These are phyloP conservation scores for Leishmania martiniquensis DNA, from an alignment of 208 protist genomes.

Conservation along the genomic window DNA sequence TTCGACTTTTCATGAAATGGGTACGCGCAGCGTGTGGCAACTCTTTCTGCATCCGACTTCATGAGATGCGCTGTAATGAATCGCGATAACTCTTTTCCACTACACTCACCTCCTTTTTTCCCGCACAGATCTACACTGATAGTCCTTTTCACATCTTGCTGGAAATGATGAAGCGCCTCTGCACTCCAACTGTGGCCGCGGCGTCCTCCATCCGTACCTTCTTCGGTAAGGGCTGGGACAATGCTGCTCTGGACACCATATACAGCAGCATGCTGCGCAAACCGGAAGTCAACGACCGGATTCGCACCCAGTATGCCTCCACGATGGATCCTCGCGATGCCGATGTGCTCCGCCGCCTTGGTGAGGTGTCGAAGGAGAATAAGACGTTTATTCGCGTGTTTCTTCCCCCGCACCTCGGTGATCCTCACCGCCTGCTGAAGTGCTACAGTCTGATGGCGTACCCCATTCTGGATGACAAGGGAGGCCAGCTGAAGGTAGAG, in stretches of 20 bases:
- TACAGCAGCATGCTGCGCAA: conserved; percentile 88
- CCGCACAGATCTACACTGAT: not conserved
- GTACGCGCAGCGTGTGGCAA: too few species aligned
- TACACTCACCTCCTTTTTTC: conserved; percentile 8
- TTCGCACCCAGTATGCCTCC: conserved; percentile 84
- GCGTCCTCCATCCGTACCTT: conserved; percentile 68
- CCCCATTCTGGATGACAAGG: conserved; percentile 91
- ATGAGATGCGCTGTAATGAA: not conserved
- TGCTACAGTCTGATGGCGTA: conserved; percentile 91
- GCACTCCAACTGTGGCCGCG: conserved; percentile 45
- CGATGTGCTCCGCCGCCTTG: conserved; percentile 78
- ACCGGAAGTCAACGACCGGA: conserved; percentile 84
- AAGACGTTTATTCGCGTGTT: conserved; percentile 90
- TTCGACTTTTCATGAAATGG: not conserved
- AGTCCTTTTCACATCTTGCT: conserved; percentile 8
- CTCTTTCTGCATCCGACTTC: not conserved
- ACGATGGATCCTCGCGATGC: conserved; percentile 88
- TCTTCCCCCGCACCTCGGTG: conserved; percentile 84
- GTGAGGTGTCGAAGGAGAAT: conserved; percentile 85
- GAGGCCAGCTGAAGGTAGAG: conserved; percentile 86
- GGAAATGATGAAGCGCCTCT: conserved; percentile 82
- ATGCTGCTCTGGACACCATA: conserved; percentile 85
- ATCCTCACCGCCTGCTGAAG: conserved; percentile 90
- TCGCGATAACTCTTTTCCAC: not conserved
- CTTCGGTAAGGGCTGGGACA: conserved; percentile 93